Evolutionary conservation across 1,139 yeast species (phyloP).

Genomic region (Yamadazyma dushanensis): DNA sequence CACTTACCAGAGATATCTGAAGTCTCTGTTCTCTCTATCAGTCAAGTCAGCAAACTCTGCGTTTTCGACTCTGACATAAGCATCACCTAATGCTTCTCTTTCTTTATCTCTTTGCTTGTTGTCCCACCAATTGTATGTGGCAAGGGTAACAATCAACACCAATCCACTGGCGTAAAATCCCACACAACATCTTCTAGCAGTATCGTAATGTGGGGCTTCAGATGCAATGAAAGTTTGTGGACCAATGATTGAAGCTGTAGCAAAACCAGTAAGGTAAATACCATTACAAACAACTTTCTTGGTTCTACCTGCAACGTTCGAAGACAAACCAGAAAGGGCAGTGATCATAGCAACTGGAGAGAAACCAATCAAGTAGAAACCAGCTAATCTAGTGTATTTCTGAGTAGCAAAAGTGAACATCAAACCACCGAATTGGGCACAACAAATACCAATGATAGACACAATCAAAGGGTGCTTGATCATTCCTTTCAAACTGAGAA

Average conservation of each 20-base stretch:
- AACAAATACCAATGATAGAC: slow-evolving; percentile 10
- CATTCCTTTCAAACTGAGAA: slow-evolving; percentile 8
- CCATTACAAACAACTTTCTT: slow-evolving; percentile 18
- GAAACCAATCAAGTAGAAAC: slow-evolving; percentile 9
- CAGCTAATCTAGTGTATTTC: slow-evolving; percentile 7
- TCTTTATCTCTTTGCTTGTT: slow-evolving; percentile 20
- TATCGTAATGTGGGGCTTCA: slow-evolving; percentile 23
- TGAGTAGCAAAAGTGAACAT: slow-evolving; percentile 35
- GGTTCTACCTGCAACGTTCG: slow-evolving; percentile 25
- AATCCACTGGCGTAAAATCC: slow-evolving; percentile 23
- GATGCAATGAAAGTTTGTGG: slow-evolving; percentile 25
- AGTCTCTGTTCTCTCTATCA: slow-evolving; percentile 19
- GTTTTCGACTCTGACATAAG: slow-evolving; percentile 12
- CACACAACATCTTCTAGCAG: slow-evolving; percentile 9
- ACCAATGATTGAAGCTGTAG: slow-evolving; percentile 42
- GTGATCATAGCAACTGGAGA: slow-evolving; percentile 12
- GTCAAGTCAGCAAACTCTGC: slow-evolving; percentile 16
- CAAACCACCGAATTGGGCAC: slow-evolving; percentile 2
- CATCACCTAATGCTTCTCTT: slow-evolving; percentile 18
- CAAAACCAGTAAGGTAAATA: slow-evolving; percentile 47
- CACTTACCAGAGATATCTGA: slow-evolving; percentile 17
- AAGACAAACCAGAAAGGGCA: slow-evolving; percentile 15
- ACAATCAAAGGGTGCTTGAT: slow-evolving; percentile 15
- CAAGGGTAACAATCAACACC: slow-evolving; percentile 8
- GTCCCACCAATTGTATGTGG: slow-evolving; percentile 9